Evolutionary conservation across 148 eudicot genomes (phyloP), one percentile per base, ranked within the genome.

Genomic region (Rhododendron vialii): DNA sequence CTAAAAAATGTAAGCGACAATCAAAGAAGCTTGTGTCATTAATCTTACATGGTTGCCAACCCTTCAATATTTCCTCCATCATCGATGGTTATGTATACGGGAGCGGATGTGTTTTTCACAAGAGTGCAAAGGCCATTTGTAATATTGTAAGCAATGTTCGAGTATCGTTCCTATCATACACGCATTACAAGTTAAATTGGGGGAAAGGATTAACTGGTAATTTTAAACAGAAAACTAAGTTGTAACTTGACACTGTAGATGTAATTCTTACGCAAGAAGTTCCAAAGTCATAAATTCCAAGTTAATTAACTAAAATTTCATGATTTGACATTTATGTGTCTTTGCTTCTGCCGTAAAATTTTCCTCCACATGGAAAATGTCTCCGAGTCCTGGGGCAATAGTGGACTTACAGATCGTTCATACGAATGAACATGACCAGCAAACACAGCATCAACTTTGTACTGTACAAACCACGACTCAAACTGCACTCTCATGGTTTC

Each of bases 41-140:
- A 55, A 83, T 75, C 88, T 90, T 89, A 90, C 93, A 84, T 84
- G 85, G 33, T 81, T 43, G 91, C 92, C 24, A 89, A 74, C 20
- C 93, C 93, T 86, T 92, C 91, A 48, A 89, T 86, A 45, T 91
- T 91, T 85, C 93, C 93, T 69, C 93, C 92, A 67, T 91, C 93
- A 1, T 92, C 92, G 50, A 91, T 90, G 65, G 91, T 90, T 43
- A 92, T 81, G 88, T 92, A 92, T 5, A 89, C 87, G 2, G 93
- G 93, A 6, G 92, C 92, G 8, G 91, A 89, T 7, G 6, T 83
- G 35, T 90, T 88, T 30, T 48, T 81, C 13, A 85, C 86, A 5
- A 91, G 93, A 51, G 3, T 43, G 89, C 92, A 86, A 10, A 83
- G 45, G 30, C 89, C 91, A 59, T 92, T 90, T 13, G 87, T 69